Conservation (phyloP, 2,329 filamentous ascomycete genomes). For the Sclerotinia borealis region DNA sequence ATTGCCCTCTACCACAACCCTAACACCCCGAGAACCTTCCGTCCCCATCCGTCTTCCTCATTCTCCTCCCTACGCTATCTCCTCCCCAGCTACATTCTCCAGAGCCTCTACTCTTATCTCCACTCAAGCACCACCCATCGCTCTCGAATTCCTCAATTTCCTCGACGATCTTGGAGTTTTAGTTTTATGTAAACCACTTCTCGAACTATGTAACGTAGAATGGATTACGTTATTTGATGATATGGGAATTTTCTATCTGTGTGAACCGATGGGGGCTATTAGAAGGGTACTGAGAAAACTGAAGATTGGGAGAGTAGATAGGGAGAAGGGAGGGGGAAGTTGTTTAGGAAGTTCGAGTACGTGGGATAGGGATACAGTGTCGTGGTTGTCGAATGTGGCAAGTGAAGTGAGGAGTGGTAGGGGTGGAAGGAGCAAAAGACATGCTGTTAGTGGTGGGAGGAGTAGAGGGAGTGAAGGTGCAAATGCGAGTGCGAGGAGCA, state of each 20-base stretch:
- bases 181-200: slow-evolving; percentile 19
- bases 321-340: background rate
- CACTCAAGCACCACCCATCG: background rate
- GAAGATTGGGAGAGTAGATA: background rate
- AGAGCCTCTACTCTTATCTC: background rate
- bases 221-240: slow-evolving; percentile 24
- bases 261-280: background rate
- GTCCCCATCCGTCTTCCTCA: background rate
- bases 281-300: background rate
- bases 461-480: background rate
- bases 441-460: background rate
- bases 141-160: slow-evolving; percentile 18
- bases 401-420: background rate
- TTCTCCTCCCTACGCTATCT: background rate
- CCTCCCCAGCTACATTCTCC: background rate
- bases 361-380: background rate
- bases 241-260: slow-evolving; percentile 17
- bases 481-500: background rate
- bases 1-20: background rate
- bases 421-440: background rate
- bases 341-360: background rate
- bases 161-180: slow-evolving; percentile 26
- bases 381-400: background rate
- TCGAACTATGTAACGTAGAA: slow-evolving; percentile 13
- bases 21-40: background rate